Percentiles rank a stretch among this genome's conserved stretches.
Conservation (phyloP, 345 rosid genomes). For the Salix exigua region DNA sequence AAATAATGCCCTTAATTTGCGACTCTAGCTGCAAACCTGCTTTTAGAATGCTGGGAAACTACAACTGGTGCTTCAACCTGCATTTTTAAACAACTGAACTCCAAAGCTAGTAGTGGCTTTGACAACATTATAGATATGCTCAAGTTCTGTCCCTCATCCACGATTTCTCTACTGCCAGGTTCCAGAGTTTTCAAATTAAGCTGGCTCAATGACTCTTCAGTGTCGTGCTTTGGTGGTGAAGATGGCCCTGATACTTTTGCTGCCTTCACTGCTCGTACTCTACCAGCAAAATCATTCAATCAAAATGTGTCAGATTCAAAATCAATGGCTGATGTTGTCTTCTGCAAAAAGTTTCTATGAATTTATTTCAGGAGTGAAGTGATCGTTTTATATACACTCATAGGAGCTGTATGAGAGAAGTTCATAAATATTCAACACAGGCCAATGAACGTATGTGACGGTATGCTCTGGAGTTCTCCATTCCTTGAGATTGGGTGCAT, state of each 20-base stretch:
- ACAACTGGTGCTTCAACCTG: conserved; percentile 72
- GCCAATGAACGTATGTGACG: not conserved
- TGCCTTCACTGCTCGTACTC: conserved; percentile 59
- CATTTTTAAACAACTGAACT: conserved; percentile 70
- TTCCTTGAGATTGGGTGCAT: not conserved
- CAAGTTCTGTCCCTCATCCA: conserved; percentile 33
- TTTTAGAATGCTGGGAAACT: conserved; percentile 23
- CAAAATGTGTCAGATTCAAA: not conserved
- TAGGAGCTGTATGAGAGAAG: too few species aligned
- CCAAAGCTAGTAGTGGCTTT: conserved; percentile 71
- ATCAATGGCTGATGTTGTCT: not conserved
- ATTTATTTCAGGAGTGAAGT: not conserved
- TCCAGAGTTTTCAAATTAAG: conserved; percentile 1
- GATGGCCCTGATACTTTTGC: conserved; percentile 42
- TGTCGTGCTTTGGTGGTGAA: conserved; percentile 20
- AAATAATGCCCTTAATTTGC: not conserved
- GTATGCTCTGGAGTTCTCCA: not conserved
- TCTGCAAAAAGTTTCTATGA: not conserved
- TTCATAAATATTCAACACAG: too few species aligned
- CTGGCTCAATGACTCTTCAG: conserved; percentile 18
- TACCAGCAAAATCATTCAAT: conserved; percentile 8
- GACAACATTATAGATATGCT: conserved; percentile 66
- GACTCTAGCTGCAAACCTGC: conserved; percentile 3
- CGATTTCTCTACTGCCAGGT: conserved; percentile 12
- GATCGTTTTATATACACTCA: not conserved